A percentile compares a stretch with the other conserved stretches of the same genome.
Evolutionary conservation across 1,284 basidiomycete genomes (phyloP).

Genomic region (Ganoderma multipileum): DNA sequence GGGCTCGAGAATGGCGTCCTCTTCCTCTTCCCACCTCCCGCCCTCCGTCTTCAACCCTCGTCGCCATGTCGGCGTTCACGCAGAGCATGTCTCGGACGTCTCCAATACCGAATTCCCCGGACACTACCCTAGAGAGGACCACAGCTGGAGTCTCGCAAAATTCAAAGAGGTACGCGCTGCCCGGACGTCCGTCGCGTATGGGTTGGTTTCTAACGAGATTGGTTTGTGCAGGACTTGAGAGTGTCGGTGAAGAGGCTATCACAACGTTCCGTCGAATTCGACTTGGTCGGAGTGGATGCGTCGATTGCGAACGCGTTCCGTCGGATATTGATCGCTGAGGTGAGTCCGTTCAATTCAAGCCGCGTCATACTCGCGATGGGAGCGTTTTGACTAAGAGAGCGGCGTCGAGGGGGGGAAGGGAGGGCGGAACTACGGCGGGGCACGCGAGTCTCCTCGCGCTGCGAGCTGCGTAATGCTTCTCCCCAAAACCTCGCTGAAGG

Average conservation of each 20-base stretch:
- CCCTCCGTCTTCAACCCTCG: conserved; percentile 42
- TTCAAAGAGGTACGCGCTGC: conserved; percentile 74
- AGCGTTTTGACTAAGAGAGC: background rate
- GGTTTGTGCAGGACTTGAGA: conserved; percentile 63
- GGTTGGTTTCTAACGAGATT: conserved; percentile 8
- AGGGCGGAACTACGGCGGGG: background rate
- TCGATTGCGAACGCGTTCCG: conserved; percentile 96
- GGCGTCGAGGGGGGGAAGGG: background rate
- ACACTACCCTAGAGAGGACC: conserved; percentile 83
- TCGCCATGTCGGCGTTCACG: conserved; percentile 62
- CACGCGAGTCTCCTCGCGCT: background rate
- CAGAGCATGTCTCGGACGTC: conserved; percentile 83
- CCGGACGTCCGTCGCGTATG: background rate
- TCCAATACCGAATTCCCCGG: conserved; percentile 90
- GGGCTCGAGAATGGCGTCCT: conserved; percentile 36
- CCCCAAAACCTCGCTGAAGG: background rate
- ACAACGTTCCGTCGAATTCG: conserved; percentile 88
- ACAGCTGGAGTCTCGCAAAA: conserved; percentile 80
- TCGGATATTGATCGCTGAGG: conserved; percentile 94
- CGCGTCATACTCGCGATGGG: background rate
- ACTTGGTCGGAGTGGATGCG: conserved; percentile 95
- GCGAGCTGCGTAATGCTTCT: background rate
- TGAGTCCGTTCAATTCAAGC: conserved; percentile 42
- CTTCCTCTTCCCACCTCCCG: conserved; percentile 36
- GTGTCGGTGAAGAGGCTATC: conserved; percentile 83